Conservation (phyloP, 768 basidiomycete species). For the Trametes gibbosa region DNA sequence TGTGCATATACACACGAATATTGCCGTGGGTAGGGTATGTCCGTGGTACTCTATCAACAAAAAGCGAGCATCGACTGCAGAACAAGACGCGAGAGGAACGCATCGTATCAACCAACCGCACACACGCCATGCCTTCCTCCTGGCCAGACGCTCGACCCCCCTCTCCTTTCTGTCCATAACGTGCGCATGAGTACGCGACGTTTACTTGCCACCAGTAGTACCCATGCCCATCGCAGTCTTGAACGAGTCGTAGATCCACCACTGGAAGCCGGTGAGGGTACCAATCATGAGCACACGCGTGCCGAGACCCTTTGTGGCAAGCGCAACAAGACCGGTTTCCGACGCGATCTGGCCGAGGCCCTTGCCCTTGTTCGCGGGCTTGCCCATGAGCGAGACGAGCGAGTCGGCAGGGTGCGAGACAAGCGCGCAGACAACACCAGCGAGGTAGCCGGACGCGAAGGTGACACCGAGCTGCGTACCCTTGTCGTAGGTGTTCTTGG, state of each 20-base stretch:
- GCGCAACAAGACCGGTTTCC: slow-evolving; percentile 61
- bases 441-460: slow-evolving; percentile 88
- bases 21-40: slow-evolving; percentile 10
- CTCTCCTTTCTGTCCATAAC: not conserved
- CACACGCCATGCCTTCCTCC: not conserved
- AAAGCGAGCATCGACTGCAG: slow-evolving; percentile 12
- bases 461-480: slow-evolving; percentile 86
- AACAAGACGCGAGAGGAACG: slow-evolving; percentile 13
- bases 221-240: slow-evolving; percentile 82
- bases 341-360: slow-evolving; percentile 62
- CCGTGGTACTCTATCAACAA: slow-evolving; percentile 18
- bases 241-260: slow-evolving; percentile 93
- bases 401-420: slow-evolving; percentile 97
- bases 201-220: slow-evolving; percentile 85
- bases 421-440: slow-evolving; percentile 93
- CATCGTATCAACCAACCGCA: slow-evolving; percentile 12
- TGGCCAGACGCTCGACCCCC: not conserved
- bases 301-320: slow-evolving; percentile 84
- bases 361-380: slow-evolving; percentile 84
- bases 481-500: slow-evolving; percentile 78
- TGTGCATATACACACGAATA: too few relatives aligned
- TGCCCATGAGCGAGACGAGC: slow-evolving; percentile 90
- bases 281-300: slow-evolving; percentile 83
- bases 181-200: slow-evolving; percentile 5
- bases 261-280: slow-evolving; percentile 71